These are phyloP conservation scores for Citrus cavaleriei DNA, from an alignment of 345 rosid species.

Conservation along the genomic window DNA sequence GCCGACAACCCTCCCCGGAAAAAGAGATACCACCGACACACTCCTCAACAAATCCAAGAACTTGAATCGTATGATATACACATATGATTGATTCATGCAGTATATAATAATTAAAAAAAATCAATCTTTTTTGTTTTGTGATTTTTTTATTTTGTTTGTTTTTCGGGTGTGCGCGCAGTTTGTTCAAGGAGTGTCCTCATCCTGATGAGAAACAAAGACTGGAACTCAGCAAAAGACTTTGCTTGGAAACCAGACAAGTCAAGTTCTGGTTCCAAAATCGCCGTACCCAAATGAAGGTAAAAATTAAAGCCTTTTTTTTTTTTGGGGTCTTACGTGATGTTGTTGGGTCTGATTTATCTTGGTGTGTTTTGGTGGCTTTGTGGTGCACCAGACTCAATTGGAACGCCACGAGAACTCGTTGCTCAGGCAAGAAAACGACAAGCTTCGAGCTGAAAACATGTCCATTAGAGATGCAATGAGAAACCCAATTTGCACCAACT, in stretches of 20 bases:
- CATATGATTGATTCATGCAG: neutral
- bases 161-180: slow-evolving; percentile 20
- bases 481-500: slow-evolving; percentile 80
- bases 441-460: slow-evolving; percentile 83
- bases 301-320: no score
- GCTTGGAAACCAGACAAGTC: slow-evolving; percentile 86
- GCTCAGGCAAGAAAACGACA: slow-evolving; percentile 85
- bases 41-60: slow-evolving; percentile 99
- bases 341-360: no score
- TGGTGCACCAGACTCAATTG: slow-evolving; percentile 58
- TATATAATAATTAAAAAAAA: no score
- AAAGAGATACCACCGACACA: slow-evolving; percentile 99
- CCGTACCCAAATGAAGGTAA: slow-evolving; percentile 95
- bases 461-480: slow-evolving; percentile 91
- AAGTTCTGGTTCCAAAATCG: slow-evolving; percentile 99
- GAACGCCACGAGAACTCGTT: slow-evolving; percentile 88
- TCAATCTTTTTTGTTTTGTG: neutral
- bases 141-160: neutral
- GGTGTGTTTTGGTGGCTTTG: no score
- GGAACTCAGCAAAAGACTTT: slow-evolving; percentile 76
- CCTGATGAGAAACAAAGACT: slow-evolving; percentile 92
- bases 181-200: slow-evolving; percentile 94
- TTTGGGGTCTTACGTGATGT: no score
- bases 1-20: slow-evolving; percentile 83
- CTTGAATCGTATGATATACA: slow-evolving; percentile 71